Evolutionary conservation across 495 filamentous ascomycete species (phyloP).

Genomic region (Antarctomyces pellizariae): DNA sequence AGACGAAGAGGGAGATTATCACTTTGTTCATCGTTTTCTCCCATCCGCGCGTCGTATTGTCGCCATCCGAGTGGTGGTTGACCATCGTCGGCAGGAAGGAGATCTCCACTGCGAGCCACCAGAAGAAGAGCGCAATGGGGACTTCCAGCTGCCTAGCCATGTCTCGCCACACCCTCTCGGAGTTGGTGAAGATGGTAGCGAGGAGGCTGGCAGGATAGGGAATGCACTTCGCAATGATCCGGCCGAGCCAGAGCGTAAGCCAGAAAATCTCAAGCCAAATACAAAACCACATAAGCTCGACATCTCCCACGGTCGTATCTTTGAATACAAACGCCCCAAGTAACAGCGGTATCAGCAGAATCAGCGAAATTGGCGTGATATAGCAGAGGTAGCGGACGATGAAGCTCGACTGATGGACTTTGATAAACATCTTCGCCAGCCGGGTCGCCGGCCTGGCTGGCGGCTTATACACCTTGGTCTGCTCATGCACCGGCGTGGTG

Average conservation of each 20-base stretch:
- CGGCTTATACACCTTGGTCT: constrained; percentile 40
- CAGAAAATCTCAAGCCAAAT: constrained; percentile 91
- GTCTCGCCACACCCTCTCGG: constrained; percentile 78
- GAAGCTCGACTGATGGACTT: constrained; percentile 38
- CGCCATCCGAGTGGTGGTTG: constrained; percentile 44
- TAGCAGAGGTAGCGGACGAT: constrained; percentile 73
- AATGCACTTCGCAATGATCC: constrained; percentile 53
- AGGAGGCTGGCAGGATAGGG: constrained; percentile 40
- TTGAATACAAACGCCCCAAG: constrained; percentile 45
- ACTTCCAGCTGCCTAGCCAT: constrained; percentile 73
- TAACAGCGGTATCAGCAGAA: constrained; percentile 64
- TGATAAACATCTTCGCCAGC: constrained; percentile 37
- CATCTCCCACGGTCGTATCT: constrained; percentile 47
- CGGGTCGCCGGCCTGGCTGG: constrained; percentile 38
- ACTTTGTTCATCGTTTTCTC: constrained; percentile 66
- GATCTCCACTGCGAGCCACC: constrained; percentile 64
- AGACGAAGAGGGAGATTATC: constrained; percentile 61
- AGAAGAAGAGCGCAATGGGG: constrained; percentile 71
- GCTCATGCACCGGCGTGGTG: constrained; percentile 53
- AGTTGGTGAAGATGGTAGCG: constrained; percentile 60
- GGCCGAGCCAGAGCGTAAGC: constrained; percentile 69
- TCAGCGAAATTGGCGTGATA: constrained; percentile 46
- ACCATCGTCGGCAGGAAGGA: constrained; percentile 49
- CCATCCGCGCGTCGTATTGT: constrained; percentile 35
- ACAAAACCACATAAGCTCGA: constrained; percentile 68